phyloP scores from a whole-genome alignment of 305 asterid species.

The Fraxinus xanthoxyloides region DNA sequence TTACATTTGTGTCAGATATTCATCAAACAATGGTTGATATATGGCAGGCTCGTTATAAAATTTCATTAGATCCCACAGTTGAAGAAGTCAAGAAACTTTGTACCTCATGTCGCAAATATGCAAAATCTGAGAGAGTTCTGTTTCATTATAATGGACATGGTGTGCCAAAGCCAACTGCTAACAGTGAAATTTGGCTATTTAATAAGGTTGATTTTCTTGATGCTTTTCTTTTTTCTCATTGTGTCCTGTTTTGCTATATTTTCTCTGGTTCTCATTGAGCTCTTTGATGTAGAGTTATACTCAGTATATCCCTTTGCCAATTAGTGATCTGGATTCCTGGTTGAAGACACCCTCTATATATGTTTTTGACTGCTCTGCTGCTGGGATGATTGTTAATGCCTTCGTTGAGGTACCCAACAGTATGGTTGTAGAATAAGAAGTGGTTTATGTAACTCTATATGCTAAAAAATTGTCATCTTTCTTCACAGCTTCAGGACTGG shows the following conservation, averaged over 20 bases:
- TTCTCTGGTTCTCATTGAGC: constrained; percentile 29
- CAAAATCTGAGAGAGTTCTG: constrained; percentile 95
- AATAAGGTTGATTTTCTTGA: constrained; percentile 58
- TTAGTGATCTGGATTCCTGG: constrained; percentile 95
- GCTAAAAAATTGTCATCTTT: constrained; percentile 17
- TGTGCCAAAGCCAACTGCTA: constrained; percentile 95
- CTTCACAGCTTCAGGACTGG: constrained; percentile 76
- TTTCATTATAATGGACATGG: constrained; percentile 99
- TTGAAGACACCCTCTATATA: constrained; percentile 94
- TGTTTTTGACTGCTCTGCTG: constrained; percentile 99
- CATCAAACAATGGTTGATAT: background rate
- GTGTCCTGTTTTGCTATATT: background rate
- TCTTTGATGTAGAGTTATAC: constrained; percentile 71
- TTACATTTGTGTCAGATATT: background rate
- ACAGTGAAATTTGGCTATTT: constrained; percentile 97
- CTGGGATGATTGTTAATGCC: constrained; percentile 90
- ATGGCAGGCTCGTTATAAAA: constrained; percentile 84
- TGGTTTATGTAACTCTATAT: constrained; percentile 4
- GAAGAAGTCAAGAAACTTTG: constrained; percentile 97
- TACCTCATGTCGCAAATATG: constrained; percentile 89
- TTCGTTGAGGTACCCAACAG: constrained; percentile 62
- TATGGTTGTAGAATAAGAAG: constrained; percentile 1
- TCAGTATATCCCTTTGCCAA: constrained; percentile 88
- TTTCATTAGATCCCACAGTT: constrained; percentile 85
- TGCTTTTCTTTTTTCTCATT: constrained; percentile 7